phyloP scores from a whole-genome alignment of 345 rosid species.

The Aethionema arabicum region DNA sequence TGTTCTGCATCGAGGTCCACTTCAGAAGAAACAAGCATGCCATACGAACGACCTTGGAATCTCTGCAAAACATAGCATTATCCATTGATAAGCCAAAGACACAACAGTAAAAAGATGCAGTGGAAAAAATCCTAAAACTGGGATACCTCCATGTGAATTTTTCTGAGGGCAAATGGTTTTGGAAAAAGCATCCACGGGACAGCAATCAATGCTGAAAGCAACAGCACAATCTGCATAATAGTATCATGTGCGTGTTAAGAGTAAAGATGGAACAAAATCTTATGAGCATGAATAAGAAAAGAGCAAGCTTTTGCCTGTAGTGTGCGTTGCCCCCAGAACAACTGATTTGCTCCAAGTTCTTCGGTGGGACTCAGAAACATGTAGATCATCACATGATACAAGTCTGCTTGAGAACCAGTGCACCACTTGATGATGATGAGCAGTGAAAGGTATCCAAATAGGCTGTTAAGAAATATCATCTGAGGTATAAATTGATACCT shows the following conservation, averaged over 20 bases:
- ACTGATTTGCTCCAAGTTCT: conserved; percentile 80
- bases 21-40: conserved; percentile 80
- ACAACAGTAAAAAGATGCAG: neutral
- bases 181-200: conserved; percentile 99
- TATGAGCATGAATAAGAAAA: conserved; percentile 11
- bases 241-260: conserved; percentile 9
- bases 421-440: conserved; percentile 95
- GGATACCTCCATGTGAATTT: conserved; percentile 73
- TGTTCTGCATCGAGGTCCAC: conserved; percentile 63
- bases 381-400: conserved; percentile 98
- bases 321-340: conserved; percentile 94
- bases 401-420: conserved; percentile 97
- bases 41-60: conserved; percentile 93
- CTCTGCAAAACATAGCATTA: conserved; percentile 43
- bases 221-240: conserved; percentile 62
- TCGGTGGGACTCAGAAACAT: conserved; percentile 97
- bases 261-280: conserved; percentile 22
- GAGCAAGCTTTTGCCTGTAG: conserved; percentile 63
- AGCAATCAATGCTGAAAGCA: conserved; percentile 77
- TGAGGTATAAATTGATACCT: conserved; percentile 99
- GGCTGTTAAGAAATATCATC: conserved; percentile 88
- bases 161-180: conserved; percentile 87
- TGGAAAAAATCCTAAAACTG: conserved; percentile 20
- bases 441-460: conserved; percentile 93
- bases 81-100: conserved; percentile 4